Percentiles rank a stretch among this genome's conserved stretches.
These are phyloP conservation scores for Tuber melanosporum DNA, from an alignment of 495 filamentous ascomycete genomes.

Conservation along the genomic window DNA sequence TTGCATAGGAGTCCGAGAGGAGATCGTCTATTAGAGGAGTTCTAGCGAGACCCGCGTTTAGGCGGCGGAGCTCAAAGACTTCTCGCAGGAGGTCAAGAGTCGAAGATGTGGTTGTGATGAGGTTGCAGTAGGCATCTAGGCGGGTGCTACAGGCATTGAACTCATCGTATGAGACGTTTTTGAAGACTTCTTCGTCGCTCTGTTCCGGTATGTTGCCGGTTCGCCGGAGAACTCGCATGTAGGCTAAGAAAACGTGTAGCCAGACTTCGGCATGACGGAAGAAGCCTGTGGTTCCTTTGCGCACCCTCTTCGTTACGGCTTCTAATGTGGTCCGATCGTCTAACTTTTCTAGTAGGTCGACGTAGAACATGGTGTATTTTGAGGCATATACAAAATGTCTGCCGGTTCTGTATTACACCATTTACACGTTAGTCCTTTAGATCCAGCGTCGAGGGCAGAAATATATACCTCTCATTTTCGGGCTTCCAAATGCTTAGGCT, in stretches of 20 bases:
- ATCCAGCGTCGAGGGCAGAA: background rate
- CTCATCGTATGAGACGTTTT: conserved; percentile 67
- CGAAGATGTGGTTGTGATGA: conserved; percentile 43
- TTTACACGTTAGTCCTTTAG: background rate
- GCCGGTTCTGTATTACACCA: conserved; percentile 47
- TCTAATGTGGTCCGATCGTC: conserved; percentile 76
- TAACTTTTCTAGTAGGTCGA: conserved; percentile 63
- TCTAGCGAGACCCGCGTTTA: conserved; percentile 80
- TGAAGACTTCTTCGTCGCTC: conserved; percentile 73
- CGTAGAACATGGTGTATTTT: conserved; percentile 78
- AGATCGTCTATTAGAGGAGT: conserved; percentile 79
- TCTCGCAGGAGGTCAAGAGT: conserved; percentile 71
- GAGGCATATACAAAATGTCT: conserved; percentile 91
- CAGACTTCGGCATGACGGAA: conserved; percentile 79
- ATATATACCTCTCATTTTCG: conserved; percentile 64
- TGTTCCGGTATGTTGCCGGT: conserved; percentile 58
- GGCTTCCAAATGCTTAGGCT: conserved; percentile 72
- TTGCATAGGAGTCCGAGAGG: conserved; percentile 76
- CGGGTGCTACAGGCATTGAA: conserved; percentile 57
- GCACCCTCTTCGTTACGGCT: conserved; percentile 68
- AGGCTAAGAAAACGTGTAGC: conserved; percentile 68
- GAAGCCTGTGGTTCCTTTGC: conserved; percentile 75
- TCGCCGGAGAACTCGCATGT: conserved; percentile 68
- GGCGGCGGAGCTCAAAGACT: conserved; percentile 78
- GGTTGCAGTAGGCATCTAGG: conserved; percentile 48